phyloP scores from a whole-genome alignment of 164 flowering plant genomes.

The Umbilicus rupestris region DNA sequence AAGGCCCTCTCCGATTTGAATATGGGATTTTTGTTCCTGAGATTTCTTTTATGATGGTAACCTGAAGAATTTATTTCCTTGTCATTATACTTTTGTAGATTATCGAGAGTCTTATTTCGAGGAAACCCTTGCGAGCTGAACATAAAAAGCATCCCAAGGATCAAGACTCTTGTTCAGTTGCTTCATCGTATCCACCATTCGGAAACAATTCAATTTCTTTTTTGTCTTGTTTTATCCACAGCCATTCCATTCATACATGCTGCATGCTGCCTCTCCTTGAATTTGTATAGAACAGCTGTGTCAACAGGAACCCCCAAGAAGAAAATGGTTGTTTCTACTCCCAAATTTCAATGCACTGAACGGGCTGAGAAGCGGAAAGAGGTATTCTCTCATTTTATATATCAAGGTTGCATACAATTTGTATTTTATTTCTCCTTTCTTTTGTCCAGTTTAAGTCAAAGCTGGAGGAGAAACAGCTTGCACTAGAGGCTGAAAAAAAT shows the following conservation, averaged over 20 bases:
- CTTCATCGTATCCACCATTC: constrained; percentile 39
- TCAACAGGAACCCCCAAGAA: constrained; percentile 23
- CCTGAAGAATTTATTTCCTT: background rate
- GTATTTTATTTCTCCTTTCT: background rate
- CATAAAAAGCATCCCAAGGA: constrained; percentile 40
- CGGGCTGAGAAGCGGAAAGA: constrained; percentile 58
- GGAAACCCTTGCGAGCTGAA: constrained; percentile 33
- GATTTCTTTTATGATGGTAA: too few relatives aligned
- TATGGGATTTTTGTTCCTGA: background rate
- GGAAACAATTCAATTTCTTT: constrained; percentile 3
- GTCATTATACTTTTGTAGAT: constrained; percentile 18
- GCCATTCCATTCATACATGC: too few relatives aligned
- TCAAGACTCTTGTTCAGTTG: constrained; percentile 42
- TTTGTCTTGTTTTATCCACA: background rate
- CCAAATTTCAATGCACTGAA: constrained; percentile 29
- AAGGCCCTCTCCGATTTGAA: background rate
- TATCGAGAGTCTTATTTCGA: constrained; percentile 12
- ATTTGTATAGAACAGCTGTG: constrained; percentile 23
- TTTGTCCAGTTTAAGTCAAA: constrained; percentile 43
- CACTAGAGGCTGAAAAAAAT: constrained; percentile 49
- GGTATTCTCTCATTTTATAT: constrained; percentile 20
- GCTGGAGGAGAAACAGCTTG: constrained; percentile 56
- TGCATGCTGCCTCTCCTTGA: constrained; percentile 20
- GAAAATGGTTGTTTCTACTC: constrained; percentile 37
- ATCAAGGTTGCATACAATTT: background rate